Evolutionary conservation across 345 rosid genomes (phyloP).

Genomic region (Acer negundo): DNA sequence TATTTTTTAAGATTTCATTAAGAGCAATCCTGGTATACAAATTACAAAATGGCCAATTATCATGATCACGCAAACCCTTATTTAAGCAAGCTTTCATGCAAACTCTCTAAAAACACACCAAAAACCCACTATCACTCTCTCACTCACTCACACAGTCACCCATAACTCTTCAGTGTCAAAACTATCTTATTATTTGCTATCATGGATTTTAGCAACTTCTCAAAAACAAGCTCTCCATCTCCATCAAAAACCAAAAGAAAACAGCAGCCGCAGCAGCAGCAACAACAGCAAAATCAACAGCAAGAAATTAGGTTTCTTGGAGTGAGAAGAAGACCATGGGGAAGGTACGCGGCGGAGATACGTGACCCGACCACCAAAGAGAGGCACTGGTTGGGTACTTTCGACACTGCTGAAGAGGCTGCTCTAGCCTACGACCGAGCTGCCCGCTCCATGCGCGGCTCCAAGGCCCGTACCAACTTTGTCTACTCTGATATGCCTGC

Average conservation of each 20-base stretch:
- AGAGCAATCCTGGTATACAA: constrained; percentile 16
- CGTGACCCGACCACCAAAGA: constrained; percentile 92
- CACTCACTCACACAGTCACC: not conserved
- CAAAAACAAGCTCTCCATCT: constrained; percentile 37
- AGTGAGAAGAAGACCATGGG: constrained; percentile 97
- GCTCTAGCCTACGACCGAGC: constrained; percentile 94
- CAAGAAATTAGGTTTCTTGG: constrained; percentile 67
- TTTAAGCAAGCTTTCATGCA: constrained; percentile 35
- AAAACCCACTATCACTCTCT: constrained; percentile 13
- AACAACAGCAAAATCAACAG: constrained; percentile 23
- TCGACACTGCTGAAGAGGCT: constrained; percentile 89
- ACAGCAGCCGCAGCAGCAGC: constrained; percentile 37
- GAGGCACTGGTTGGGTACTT: constrained; percentile 92
- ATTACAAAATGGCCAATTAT: not conserved
- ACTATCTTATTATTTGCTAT: not conserved
- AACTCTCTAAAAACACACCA: not conserved
- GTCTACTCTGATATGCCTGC: constrained; percentile 87
- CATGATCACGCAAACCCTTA: constrained; percentile 18
- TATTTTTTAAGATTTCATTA: not conserved
- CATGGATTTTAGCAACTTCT: constrained; percentile 40
- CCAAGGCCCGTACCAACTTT: constrained; percentile 87
- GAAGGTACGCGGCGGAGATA: constrained; percentile 93
- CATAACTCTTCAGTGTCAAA: constrained; percentile 6
- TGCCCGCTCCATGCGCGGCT: constrained; percentile 83
- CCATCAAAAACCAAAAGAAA: constrained; percentile 67